These are phyloP conservation scores for Apiotrichum gracile DNA, from an alignment of 1,284 basidiomycete species.

Conservation along the genomic window DNA sequence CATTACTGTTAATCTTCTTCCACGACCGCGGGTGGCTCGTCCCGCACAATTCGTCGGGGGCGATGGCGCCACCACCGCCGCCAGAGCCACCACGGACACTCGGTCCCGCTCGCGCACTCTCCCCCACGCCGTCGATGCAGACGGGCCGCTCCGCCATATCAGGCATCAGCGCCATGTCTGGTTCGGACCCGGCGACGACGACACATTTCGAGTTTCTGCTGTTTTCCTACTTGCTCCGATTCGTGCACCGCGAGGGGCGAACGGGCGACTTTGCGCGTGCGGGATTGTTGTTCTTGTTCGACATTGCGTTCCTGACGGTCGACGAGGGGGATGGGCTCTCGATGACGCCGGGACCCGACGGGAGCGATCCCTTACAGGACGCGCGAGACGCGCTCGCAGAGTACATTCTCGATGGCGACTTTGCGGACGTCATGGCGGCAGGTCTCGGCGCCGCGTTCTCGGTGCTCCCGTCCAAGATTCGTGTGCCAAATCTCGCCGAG, in stretches of 20 bases:
- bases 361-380: slow-evolving; percentile 65
- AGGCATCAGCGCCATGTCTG: neutral
- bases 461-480: slow-evolving; percentile 69
- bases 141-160: neutral
- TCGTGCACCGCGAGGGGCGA: slow-evolving; percentile 87
- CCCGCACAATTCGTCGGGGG: slow-evolving; percentile 17
- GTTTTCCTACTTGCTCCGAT: slow-evolving; percentile 92
- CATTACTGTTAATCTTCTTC: slow-evolving; percentile 91
- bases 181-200: neutral
- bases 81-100: slow-evolving; percentile 54
- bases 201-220: slow-evolving; percentile 82
- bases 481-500: slow-evolving; percentile 51
- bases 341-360: slow-evolving; percentile 21
- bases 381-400: slow-evolving; percentile 79
- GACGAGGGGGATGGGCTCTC: slow-evolving; percentile 29
- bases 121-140: slow-evolving; percentile 7
- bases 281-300: slow-evolving; percentile 85
- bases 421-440: slow-evolving; percentile 91
- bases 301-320: slow-evolving; percentile 71
- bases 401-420: slow-evolving; percentile 91
- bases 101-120: slow-evolving; percentile 46
- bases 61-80: no score
- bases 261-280: slow-evolving; percentile 92
- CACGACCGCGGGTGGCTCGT: slow-evolving; percentile 62
- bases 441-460: slow-evolving; percentile 92